Evolutionary conservation across 2,329 filamentous ascomycete species (phyloP).

Genomic region (Colletotrichum siamense): DNA sequence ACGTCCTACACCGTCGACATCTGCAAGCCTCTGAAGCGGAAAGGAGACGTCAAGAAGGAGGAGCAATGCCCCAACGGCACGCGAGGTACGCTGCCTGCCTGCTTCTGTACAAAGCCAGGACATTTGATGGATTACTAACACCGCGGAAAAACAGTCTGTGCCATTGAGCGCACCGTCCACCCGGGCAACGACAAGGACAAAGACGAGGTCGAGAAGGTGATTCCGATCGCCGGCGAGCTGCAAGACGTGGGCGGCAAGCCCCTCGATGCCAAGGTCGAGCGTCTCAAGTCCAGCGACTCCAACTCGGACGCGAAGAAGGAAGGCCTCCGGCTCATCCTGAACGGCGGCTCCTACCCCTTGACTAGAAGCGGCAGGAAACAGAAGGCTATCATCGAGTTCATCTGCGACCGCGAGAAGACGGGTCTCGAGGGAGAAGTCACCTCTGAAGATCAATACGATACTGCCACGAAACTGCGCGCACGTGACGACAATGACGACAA

Average conservation of each 20-base stretch:
- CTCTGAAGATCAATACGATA: conserved; percentile 58
- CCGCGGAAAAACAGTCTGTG: conserved; percentile 69
- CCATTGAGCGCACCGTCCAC: conserved; percentile 65
- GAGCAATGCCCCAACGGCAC: conserved; percentile 73
- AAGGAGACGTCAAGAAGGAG: conserved; percentile 57
- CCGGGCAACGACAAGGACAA: conserved; percentile 42
- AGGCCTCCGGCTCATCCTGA: conserved; percentile 73
- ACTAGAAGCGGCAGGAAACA: conserved; percentile 66
- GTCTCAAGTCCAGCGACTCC: conserved; percentile 69
- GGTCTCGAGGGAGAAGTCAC: conserved; percentile 76
- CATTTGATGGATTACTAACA: background rate
- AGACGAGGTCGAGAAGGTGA: conserved; percentile 59
- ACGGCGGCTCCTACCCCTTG: conserved; percentile 60
- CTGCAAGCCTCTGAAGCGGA: conserved; percentile 70
- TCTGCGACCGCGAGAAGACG: conserved; percentile 76
- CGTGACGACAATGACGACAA: conserved; percentile 37
- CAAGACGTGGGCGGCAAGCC: conserved; percentile 59
- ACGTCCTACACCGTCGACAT: conserved; percentile 85
- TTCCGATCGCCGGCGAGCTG: conserved; percentile 79
- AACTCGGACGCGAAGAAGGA: conserved; percentile 71
- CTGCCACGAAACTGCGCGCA: conserved; percentile 28
- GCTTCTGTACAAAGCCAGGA: background rate
- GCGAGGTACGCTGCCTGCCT: conserved; percentile 54
- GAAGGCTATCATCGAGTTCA: conserved; percentile 82
- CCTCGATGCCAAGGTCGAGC: conserved; percentile 70